phyloP scores from a whole-genome alignment of 2,329 filamentous ascomycete species.

The Hymenoscyphus repandus region DNA sequence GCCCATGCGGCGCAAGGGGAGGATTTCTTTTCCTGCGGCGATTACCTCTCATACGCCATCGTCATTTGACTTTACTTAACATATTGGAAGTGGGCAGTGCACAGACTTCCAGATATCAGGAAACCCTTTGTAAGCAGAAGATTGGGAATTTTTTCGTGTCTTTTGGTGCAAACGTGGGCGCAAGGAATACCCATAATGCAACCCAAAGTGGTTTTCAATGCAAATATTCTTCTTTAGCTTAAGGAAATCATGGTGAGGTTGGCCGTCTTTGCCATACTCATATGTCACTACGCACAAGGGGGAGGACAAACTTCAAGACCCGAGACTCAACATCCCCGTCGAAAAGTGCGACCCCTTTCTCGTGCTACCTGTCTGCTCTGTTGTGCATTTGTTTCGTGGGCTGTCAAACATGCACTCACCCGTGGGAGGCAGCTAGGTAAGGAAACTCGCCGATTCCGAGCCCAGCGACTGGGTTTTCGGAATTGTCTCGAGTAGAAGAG shows the following conservation, averaged over 20 bases:
- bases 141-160: too few species aligned
- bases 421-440: background rate
- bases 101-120: too few species aligned
- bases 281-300: too few species aligned
- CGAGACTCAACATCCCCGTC: background rate
- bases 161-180: too few species aligned
- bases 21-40: background rate
- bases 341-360: background rate
- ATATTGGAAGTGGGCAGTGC: too few species aligned
- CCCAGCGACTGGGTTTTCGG: background rate
- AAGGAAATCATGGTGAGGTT: too few species aligned
- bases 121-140: too few species aligned
- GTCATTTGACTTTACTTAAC: too few species aligned
- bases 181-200: too few species aligned
- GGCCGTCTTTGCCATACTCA: background rate
- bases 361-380: background rate
- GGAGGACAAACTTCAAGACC: background rate
- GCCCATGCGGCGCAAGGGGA: background rate
- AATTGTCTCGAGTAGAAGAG: background rate
- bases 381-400: background rate
- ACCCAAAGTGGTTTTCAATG: too few species aligned
- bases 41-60: too few species aligned
- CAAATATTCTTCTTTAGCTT: too few species aligned
- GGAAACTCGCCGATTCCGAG: background rate
- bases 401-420: background rate